Conservation (phyloP, 768 basidiomycete genomes). For the Podaxis sp. region DNA sequence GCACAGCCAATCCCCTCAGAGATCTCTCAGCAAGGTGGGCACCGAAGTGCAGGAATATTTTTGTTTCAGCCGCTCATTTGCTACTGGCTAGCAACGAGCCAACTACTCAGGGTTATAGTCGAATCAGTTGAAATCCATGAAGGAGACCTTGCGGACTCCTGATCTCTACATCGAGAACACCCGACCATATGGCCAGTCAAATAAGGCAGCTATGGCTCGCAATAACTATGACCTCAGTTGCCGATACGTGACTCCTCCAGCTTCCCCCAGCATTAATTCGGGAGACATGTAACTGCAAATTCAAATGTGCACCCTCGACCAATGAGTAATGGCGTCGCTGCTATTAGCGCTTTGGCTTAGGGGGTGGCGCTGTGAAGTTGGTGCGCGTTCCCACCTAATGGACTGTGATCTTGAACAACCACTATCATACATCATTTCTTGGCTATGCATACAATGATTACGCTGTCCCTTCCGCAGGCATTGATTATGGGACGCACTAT, state of each 20-base stretch:
- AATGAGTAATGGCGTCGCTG: no score
- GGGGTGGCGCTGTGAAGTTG: background rate
- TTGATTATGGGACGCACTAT: no score
- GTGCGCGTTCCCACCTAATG: background rate
- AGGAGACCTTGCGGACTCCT: background rate
- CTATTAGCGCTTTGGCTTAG: no score
- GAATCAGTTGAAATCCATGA: background rate
- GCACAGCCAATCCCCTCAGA: background rate
- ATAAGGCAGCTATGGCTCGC: background rate
- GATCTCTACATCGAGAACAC: background rate
- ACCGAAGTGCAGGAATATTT: background rate
- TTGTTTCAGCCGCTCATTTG: background rate
- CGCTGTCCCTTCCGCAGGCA: background rate
- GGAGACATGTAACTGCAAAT: no score
- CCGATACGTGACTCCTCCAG: background rate
- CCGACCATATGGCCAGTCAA: background rate
- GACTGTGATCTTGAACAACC: background rate
- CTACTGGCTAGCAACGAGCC: conserved; percentile 1
- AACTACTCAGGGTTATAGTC: background rate
- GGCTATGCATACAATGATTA: background rate
- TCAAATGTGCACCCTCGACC: no score
- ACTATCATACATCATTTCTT: background rate
- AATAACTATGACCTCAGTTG: background rate
- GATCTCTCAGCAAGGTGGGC: background rate
- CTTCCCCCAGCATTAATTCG: no score